Evolutionary conservation across 2,329 filamentous ascomycete genomes (phyloP).

Genomic region (Hawksworthiomyces lignivorus): DNA sequence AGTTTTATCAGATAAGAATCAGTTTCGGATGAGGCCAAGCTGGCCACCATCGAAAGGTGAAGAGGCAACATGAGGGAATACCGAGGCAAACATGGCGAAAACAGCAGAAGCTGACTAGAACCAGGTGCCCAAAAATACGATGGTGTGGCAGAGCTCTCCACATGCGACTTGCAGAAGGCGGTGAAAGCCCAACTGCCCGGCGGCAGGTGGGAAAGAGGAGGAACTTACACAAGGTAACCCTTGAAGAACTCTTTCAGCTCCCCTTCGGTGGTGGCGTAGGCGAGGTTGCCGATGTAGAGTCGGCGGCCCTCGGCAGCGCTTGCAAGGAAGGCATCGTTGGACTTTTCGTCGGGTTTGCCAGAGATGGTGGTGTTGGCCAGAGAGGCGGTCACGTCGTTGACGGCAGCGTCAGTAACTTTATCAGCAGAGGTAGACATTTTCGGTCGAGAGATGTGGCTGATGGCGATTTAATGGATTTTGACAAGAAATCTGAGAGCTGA

Average conservation of each 20-base stretch:
- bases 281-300: slow-evolving; percentile 99
- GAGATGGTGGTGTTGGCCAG: slow-evolving; percentile 67
- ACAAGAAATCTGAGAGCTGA: slow-evolving; percentile 8
- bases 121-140: too few relatives aligned
- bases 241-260: slow-evolving; percentile 99
- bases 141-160: too few relatives aligned
- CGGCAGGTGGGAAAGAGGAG: too few relatives aligned
- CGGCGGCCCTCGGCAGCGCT: slow-evolving; percentile 98
- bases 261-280: slow-evolving; percentile 99
- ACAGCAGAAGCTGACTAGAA: too few relatives aligned
- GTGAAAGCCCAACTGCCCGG: too few relatives aligned
- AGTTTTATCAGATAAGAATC: too few relatives aligned
- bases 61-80: too few relatives aligned
- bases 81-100: too few relatives aligned
- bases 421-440: slow-evolving; percentile 81
- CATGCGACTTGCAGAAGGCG: too few relatives aligned
- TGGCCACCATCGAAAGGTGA: background rate
- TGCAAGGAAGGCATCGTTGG: slow-evolving; percentile 87
- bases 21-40: too few relatives aligned
- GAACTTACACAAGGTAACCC: slow-evolving; percentile 94
- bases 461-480: too few relatives aligned
- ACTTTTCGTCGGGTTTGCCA: slow-evolving; percentile 46
- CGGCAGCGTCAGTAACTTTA: slow-evolving; percentile 53
- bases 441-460: too few relatives aligned
- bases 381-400: slow-evolving; percentile 70